Evolutionary conservation across 2,329 filamentous ascomycete genomes (phyloP).

Genomic region (Zymoseptoria passerinii): DNA sequence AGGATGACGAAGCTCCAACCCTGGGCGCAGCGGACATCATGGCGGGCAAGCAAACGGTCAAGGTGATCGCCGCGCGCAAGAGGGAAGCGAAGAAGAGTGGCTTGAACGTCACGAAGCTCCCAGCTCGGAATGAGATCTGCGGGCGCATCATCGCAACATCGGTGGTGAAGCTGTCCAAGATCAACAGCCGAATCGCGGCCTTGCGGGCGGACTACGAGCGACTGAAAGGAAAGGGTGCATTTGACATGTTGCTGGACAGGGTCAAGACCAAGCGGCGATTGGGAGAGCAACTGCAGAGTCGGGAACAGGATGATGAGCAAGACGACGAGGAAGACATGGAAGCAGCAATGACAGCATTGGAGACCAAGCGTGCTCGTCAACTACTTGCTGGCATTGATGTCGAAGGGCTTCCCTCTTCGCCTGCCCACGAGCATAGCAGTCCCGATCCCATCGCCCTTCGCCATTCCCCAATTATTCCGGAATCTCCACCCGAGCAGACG

Average conservation of each 20-base stretch:
- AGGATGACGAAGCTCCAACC: background rate
- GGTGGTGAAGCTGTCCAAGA: slow-evolving; percentile 6
- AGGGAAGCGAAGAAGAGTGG: background rate
- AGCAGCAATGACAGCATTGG: background rate
- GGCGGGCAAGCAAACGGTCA: background rate
- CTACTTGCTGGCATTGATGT: background rate
- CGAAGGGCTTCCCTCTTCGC: background rate
- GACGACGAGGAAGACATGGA: background rate
- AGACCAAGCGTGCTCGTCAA: background rate
- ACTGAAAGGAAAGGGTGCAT: background rate
- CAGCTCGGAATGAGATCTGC: background rate
- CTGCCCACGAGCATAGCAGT: background rate
- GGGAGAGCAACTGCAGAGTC: background rate
- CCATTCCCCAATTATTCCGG: background rate
- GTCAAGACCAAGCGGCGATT: background rate
- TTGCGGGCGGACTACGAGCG: slow-evolving; percentile 1
- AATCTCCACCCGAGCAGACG: background rate
- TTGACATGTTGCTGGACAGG: background rate
- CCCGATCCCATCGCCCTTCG: background rate
- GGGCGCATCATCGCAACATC: background rate
- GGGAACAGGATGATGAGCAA: background rate
- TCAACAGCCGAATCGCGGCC: slow-evolving; percentile 5
- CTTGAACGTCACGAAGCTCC: background rate
- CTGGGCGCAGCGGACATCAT: background rate
- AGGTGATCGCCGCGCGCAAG: background rate